Evolutionary conservation across 140 eudicot genomes (phyloP).

Genomic region (Anethum foeniculum): DNA sequence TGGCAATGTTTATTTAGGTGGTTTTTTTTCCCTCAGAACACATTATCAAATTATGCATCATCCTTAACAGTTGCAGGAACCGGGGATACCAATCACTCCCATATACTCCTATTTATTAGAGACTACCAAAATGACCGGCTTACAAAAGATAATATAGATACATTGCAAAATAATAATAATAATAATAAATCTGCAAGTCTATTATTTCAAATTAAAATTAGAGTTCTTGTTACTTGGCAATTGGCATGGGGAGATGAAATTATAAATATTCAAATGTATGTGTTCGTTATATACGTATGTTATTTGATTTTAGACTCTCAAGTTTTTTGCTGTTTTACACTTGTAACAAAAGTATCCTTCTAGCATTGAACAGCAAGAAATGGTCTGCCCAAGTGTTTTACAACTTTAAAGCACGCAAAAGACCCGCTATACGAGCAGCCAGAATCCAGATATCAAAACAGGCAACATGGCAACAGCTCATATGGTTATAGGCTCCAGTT

Average conservation of each 20-base stretch:
- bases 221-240: too few relatives aligned
- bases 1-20: background rate
- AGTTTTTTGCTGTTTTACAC: background rate
- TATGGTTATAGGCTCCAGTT: too few relatives aligned
- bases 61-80: background rate
- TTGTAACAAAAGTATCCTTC: background rate
- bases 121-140: background rate
- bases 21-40: background rate
- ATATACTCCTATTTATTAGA: too few relatives aligned
- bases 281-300: background rate
- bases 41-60: background rate
- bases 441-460: too few relatives aligned
- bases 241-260: too few relatives aligned
- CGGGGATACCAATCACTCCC: too few relatives aligned
- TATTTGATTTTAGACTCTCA: too few relatives aligned
- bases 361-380: conserved; percentile 65
- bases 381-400: conserved; percentile 71
- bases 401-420: conserved; percentile 86
- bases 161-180: too few relatives aligned
- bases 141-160: too few relatives aligned
- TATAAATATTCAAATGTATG: too few relatives aligned
- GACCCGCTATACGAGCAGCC: conserved; percentile 42
- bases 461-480: conserved; percentile 52
- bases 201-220: too few relatives aligned
- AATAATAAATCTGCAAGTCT: too few relatives aligned